Evolutionary conservation across 2,329 filamentous ascomycete species (phyloP), one percentile per base, ranked within the genome.

Genomic region (Nannizziopsis barbatae): DNA sequence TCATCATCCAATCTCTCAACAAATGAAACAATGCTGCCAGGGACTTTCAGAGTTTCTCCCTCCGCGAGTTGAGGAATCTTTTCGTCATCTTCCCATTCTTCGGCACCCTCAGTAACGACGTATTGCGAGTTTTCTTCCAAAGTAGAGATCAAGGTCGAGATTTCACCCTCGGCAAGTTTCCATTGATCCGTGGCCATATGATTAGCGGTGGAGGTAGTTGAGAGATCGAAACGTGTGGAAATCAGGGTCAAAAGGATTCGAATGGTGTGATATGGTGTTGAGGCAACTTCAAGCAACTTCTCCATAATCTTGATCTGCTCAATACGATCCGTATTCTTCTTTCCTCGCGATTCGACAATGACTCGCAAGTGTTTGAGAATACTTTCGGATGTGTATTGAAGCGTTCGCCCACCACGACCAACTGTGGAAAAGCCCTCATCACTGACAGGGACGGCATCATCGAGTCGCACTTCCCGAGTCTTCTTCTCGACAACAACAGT

Each of bases 51-150:
- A 65, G 79, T 84, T 66, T 95, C 82, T 54, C 80, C 86, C 17
- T 76, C 68, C 50, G 77, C 79, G 57, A 90, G 74, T 30, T 75
- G 75, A 11, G 92, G 92, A 36, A 81, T 77, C 75, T 95, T 96
- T 60, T 98, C 93, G 58, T 98, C 93, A 61, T 98, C 92, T 58
- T 98, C 92, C 92, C 92, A 96, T 70, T 98, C 92, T 65, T 98
- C 92, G 17, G 87, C 92, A 57, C 79, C 82, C 71, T 98, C 92
- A 18, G 92, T 75, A 42, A 98, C 86, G 45, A 96, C 75, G 63
- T 90, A 84, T 55, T 92, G 81, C 52, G 76, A 75, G 71, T 86
- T 86, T 52, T 76, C 69, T 66, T 94, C 86, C 36, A 98, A 80
- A 14, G 88, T 80, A 52, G 80, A 73, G 36, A 98, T 75, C 27